Base-by-base conservation (phyloP, 2,329 filamentous ascomycete genomes). In the Exophiala sp. region DNA sequence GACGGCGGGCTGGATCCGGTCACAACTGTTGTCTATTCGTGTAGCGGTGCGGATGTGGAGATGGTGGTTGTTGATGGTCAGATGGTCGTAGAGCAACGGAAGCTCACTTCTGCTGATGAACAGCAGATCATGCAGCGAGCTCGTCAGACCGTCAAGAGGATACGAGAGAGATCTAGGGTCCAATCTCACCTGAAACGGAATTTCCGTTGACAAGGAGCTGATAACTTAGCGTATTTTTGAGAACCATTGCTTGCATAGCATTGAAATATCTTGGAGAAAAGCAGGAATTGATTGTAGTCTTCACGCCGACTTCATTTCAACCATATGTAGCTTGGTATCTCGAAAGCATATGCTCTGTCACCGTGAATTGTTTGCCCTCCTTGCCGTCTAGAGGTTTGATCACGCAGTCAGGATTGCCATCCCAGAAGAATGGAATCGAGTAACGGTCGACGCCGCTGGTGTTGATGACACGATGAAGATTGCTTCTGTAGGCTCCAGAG, bases 391-490 rank as follows among this genome's bases (percentile, higher is more conserved):
- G 48, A n/a, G 55, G 51, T 14, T 45, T 49, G 40, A 69, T 59
- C 10, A 65, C 56, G 60, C 61, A 68, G 38, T 80, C 76, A 5
- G 77, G 68, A 65, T 81, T 80, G 3, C 79, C 79, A 50, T 78
- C 76, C 51, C 81, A 76, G 65, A 82, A 83, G 47, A 82, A 76
- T 0, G 79, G 78, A n/a, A 83, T 70, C 5, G 76, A 80, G 62
- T 81, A 83, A 35, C 81, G 71, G 62, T 81, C 76, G 8, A 67
- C 68, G 1, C 69, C 70, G 2, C 73, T 75, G 40, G 71, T 71
- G 68, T 82, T 82, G 58, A 83, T 75, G 21, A 83, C 80, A 6
- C 79, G 70, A 63, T 84, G 81, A 3, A 79, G 65, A 45, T 74
- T 80, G 61, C 75, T 78, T 62, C 75, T 77, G 67, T 81, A 83